Evolutionary conservation across 2,329 filamentous ascomycete species (phyloP).

Genomic region (Trichoderma koningii): DNA sequence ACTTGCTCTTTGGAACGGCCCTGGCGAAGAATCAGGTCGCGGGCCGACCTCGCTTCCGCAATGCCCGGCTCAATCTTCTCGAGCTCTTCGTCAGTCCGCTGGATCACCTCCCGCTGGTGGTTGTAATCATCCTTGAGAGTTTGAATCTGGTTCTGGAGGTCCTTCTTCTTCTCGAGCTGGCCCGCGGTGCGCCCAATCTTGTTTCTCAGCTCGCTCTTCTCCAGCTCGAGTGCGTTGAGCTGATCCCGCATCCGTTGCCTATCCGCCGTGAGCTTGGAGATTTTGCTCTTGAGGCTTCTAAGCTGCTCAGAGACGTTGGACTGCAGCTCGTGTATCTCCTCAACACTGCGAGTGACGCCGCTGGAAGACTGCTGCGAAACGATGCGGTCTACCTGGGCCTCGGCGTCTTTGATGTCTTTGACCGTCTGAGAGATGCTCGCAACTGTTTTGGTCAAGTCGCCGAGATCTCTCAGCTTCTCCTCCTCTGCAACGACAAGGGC

Average conservation of each 20-base stretch:
- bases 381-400: conserved; percentile 73
- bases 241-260: conserved; percentile 70
- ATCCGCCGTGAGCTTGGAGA: conserved; percentile 68
- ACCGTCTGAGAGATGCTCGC: conserved; percentile 72
- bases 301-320: conserved; percentile 67
- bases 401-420: conserved; percentile 70
- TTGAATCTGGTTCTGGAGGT: conserved; percentile 70
- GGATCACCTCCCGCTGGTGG: conserved; percentile 70
- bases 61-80: conserved; percentile 75
- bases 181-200: conserved; percentile 70
- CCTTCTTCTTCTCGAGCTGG: conserved; percentile 79
- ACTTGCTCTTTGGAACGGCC: conserved; percentile 73
- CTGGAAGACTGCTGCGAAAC: conserved; percentile 73
- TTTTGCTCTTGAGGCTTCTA: conserved; percentile 61
- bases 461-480: conserved; percentile 69
- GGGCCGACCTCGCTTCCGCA: conserved; percentile 70
- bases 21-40: conserved; percentile 73
- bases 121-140: conserved; percentile 68
- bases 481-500: conserved; percentile 64
- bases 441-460: conserved; percentile 75
- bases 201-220: conserved; percentile 72
- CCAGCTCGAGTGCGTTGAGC: conserved; percentile 72
- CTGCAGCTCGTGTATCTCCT: conserved; percentile 81
- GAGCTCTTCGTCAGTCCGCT: conserved; percentile 70
- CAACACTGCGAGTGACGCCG: conserved; percentile 66